These are phyloP conservation scores for Brassica rapa DNA, from an alignment of 345 rosid genomes.

Conservation along the genomic window DNA sequence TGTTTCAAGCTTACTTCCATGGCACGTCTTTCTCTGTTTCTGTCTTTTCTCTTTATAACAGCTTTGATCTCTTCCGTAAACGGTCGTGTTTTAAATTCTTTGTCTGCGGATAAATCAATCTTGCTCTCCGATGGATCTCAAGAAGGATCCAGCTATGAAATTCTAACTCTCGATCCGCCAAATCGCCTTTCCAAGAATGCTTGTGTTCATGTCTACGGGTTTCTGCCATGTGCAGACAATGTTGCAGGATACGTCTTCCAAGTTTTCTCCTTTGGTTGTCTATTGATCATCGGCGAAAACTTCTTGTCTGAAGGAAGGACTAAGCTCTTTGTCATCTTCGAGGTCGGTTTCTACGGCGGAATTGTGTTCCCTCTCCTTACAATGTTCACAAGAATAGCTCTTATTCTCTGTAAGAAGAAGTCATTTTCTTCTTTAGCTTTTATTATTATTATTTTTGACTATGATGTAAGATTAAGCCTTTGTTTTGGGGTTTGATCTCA, in stretches of 20 bases:
- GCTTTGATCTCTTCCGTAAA: slow-evolving; percentile 16
- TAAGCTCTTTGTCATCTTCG: slow-evolving; percentile 40
- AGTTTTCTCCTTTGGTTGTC: slow-evolving; percentile 36
- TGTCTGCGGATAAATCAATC: background rate
- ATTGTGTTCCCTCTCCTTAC: slow-evolving; percentile 36
- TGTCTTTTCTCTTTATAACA: slow-evolving; percentile 21
- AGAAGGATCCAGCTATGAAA: background rate
- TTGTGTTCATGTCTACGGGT: slow-evolving; percentile 38
- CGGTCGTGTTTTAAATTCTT: slow-evolving; percentile 30
- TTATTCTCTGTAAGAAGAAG: slow-evolving; percentile 33
- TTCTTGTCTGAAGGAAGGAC: slow-evolving; percentile 39
- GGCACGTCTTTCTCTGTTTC: slow-evolving; percentile 36
- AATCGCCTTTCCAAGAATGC: slow-evolving; percentile 3
- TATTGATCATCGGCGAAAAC: slow-evolving; percentile 33
- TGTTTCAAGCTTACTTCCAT: slow-evolving; percentile 27
- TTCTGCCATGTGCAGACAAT: slow-evolving; percentile 39
- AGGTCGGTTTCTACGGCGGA: slow-evolving; percentile 37
- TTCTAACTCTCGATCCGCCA: slow-evolving; percentile 16
- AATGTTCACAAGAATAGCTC: slow-evolving; percentile 35
- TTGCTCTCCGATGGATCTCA: slow-evolving; percentile 19
- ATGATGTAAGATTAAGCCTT: background rate
- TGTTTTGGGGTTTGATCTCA: slow-evolving; percentile 22
- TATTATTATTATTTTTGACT: background rate
- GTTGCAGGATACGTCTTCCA: slow-evolving; percentile 35
- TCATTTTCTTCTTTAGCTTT: background rate